Evolutionary conservation across 2,329 filamentous ascomycete genomes (phyloP), one percentile per base, ranked within the genome.

Genomic region (Sclerotinia subarctica): DNA sequence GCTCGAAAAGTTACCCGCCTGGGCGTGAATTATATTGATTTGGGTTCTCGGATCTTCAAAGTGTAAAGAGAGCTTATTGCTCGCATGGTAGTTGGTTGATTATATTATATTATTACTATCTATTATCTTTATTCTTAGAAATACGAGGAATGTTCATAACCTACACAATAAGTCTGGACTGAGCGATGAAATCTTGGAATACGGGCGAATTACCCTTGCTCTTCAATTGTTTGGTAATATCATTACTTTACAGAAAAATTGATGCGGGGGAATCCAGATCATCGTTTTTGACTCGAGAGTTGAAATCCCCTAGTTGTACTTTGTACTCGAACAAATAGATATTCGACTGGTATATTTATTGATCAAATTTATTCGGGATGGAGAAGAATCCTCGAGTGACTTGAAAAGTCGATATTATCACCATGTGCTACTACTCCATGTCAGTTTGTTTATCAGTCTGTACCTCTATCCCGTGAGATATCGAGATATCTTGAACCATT

Each of bases 181-280:
- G 8, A 13, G n/a, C 11, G 0, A 35, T 15, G 2, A 54, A 54
- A 35, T 35, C 52, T 15, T 3, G 32, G 53, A 5, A 11, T n/a
- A 3, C 35, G 32, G 15, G 13, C 53, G 21, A 38, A 38, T 54
- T 32, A 10, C 10, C 32, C 32, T 24, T n/a, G 53, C 29, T 38
- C 5, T 17, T n/a, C 10, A 42, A 8, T 24, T 38, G 29, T 56
- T 8, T 17, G 7, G 10, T 29, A 29, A 19, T 53, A 29, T 13
- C 17, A 53, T 32, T 53, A 21, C 52, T 21, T 17, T n/a, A 15
- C 0, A 13, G 53, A n/a, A 56, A 38, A 38, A 24, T 11, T 11
- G 5, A 26, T 57, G 35, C 54, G 54, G 54, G 54, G 54, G 13
- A 57, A 57, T 57, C 54, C 35, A 57, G 54, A 56, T 56, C 32